Evolutionary conservation across 768 basidiomycete species (phyloP).

Genomic region (Amanita fuliginea): DNA sequence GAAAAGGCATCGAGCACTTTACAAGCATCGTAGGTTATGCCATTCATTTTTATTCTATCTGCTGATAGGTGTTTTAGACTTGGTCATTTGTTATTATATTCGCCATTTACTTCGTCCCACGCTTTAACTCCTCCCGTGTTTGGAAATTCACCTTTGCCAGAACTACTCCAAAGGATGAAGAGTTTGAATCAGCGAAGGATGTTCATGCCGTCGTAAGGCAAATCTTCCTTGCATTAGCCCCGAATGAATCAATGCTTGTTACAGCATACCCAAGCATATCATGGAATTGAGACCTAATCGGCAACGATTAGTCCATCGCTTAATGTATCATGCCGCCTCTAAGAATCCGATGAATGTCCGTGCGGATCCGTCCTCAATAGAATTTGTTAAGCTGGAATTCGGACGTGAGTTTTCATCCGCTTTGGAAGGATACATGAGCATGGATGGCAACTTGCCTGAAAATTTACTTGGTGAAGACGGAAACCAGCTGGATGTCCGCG

Average conservation of each 20-base stretch:
- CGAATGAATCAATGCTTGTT: neutral
- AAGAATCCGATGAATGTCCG: neutral
- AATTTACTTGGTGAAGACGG: neutral
- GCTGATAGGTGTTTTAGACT: constrained; percentile 24
- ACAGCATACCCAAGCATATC: constrained; percentile 12
- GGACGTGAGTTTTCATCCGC: neutral
- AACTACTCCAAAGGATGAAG: constrained; percentile 36
- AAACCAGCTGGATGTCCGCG: neutral
- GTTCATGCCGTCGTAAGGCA: constrained; percentile 43
- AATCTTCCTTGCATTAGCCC: neutral
- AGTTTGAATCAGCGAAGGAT: constrained; percentile 14
- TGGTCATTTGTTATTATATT: constrained; percentile 48
- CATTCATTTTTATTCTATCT: neutral
- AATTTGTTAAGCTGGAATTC: constrained; percentile 1
- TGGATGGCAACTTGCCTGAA: neutral
- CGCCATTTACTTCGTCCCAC: constrained; percentile 19
- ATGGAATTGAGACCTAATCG: constrained; percentile 8
- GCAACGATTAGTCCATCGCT: constrained; percentile 4
- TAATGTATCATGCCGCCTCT: neutral
- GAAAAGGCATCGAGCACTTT: neutral
- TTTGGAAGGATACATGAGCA: neutral
- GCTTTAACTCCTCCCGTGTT: constrained; percentile 38
- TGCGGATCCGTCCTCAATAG: neutral
- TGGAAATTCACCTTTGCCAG: constrained; percentile 26
- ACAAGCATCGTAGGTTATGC: constrained; percentile 4